These are phyloP conservation scores for Boletus speciosus DNA, from an alignment of 768 basidiomycete species.

Conservation along the genomic window DNA sequence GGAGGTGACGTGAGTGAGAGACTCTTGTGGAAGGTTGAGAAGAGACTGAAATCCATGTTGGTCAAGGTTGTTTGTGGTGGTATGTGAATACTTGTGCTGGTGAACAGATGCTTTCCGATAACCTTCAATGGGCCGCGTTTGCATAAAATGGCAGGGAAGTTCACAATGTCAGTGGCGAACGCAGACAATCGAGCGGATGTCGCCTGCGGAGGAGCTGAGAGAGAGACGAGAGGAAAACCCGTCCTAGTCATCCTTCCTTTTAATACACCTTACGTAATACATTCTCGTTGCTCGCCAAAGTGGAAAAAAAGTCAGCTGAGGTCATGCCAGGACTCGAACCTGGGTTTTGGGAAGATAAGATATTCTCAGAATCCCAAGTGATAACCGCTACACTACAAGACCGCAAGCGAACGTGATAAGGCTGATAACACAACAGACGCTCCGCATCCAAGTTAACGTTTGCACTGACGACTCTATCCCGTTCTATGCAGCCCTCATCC, in stretches of 20 bases:
- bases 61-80: constrained; percentile 20
- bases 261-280: constrained; percentile 4
- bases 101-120: constrained; percentile 35
- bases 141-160: constrained; percentile 56
- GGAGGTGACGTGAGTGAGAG: constrained; percentile 72
- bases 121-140: constrained; percentile 46
- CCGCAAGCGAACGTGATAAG: not conserved
- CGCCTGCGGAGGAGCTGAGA: constrained; percentile 19
- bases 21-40: constrained; percentile 62
- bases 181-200: constrained; percentile 20
- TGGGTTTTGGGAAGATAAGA: constrained; percentile 27
- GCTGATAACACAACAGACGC: not conserved
- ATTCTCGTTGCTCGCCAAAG: not conserved
- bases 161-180: constrained; percentile 12
- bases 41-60: constrained; percentile 51
- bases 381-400: constrained; percentile 31
- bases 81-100: constrained; percentile 28
- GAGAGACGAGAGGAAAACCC: not conserved
- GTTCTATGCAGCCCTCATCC: too few relatives aligned
- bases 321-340: constrained; percentile 29
- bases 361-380: constrained; percentile 26
- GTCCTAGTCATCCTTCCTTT: not conserved
- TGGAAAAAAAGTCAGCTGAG: not conserved
- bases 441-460: too few relatives aligned
- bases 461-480: too few relatives aligned